Conservation (phyloP, 179 eudicot genomes). For the Spergularia azorica region DNA sequence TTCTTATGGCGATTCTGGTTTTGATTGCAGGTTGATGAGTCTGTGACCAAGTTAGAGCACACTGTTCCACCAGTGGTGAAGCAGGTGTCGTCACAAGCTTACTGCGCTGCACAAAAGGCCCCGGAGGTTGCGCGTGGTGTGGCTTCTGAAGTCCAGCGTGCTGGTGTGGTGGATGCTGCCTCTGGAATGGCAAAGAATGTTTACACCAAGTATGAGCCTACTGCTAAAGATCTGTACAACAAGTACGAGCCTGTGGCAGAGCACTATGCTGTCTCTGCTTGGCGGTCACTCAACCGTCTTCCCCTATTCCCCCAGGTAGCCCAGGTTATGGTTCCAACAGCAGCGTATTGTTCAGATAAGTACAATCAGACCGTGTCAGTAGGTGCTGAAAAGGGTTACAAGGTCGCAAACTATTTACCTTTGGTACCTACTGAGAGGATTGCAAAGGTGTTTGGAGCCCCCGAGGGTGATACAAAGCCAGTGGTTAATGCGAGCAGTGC, state of each 20-base stretch:
- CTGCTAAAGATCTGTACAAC: constrained; percentile 67
- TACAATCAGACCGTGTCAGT: constrained; percentile 68
- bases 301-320: constrained; percentile 89
- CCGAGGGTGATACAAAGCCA: constrained; percentile 20
- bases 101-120: constrained; percentile 66
- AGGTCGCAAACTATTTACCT: constrained; percentile 71
- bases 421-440: constrained; percentile 88
- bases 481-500: constrained; percentile 18
- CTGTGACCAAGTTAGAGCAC: constrained; percentile 59
- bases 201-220: constrained; percentile 71
- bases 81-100: constrained; percentile 61
- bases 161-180: constrained; percentile 69
- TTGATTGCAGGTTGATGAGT: constrained; percentile 68
- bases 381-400: constrained; percentile 74
- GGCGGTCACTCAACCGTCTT: constrained; percentile 77
- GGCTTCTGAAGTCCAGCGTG: constrained; percentile 66
- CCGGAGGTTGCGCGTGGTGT: constrained; percentile 74
- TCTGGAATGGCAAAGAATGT: constrained; percentile 69
- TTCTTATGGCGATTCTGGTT: too few species aligned
- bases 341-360: constrained; percentile 74
- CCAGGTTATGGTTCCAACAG: constrained; percentile 66
- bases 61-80: constrained; percentile 64
- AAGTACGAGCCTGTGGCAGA: constrained; percentile 91
- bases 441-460: constrained; percentile 54
- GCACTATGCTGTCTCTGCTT: constrained; percentile 71